These are phyloP conservation scores for Piloderma croceum DNA, from an alignment of 768 basidiomycete species.

Conservation along the genomic window DNA sequence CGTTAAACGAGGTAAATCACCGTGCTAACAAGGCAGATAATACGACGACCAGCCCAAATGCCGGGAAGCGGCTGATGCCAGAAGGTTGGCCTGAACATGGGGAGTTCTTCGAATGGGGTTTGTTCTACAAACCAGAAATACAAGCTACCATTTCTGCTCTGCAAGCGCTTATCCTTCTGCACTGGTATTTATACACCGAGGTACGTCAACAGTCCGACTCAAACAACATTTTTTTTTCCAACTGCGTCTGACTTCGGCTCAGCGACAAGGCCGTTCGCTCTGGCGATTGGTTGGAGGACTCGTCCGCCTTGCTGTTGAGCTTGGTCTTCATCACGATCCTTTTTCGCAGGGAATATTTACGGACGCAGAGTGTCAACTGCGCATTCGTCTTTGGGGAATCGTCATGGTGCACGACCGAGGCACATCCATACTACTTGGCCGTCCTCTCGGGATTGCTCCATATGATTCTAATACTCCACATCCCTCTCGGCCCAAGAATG, in stretches of 20 bases:
- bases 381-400: constrained; percentile 80
- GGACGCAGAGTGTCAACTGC: constrained; percentile 70
- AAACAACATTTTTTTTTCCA: too few species aligned
- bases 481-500: constrained; percentile 46
- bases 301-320: constrained; percentile 75
- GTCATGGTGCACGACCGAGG: constrained; percentile 85
- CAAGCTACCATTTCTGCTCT: constrained; percentile 78
- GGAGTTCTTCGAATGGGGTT: constrained; percentile 77
- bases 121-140: constrained; percentile 75
- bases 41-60: constrained; percentile 31
- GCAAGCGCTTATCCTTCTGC: constrained; percentile 77
- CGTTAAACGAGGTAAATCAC: constrained; percentile 76
- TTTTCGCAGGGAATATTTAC: constrained; percentile 59
- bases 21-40: constrained; percentile 52
- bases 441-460: constrained; percentile 77
- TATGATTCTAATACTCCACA: constrained; percentile 79
- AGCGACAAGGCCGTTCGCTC: constrained; percentile 83
- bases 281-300: constrained; percentile 87
- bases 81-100: constrained; percentile 72
- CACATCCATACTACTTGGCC: constrained; percentile 80
- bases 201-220: too few species aligned
- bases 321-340: constrained; percentile 85
- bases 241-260: too few species aligned
- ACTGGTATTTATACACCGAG: constrained; percentile 89
- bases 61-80: constrained; percentile 45